These are phyloP conservation scores for Viridothelium virens DNA, from an alignment of 495 filamentous ascomycete species.

Conservation along the genomic window DNA sequence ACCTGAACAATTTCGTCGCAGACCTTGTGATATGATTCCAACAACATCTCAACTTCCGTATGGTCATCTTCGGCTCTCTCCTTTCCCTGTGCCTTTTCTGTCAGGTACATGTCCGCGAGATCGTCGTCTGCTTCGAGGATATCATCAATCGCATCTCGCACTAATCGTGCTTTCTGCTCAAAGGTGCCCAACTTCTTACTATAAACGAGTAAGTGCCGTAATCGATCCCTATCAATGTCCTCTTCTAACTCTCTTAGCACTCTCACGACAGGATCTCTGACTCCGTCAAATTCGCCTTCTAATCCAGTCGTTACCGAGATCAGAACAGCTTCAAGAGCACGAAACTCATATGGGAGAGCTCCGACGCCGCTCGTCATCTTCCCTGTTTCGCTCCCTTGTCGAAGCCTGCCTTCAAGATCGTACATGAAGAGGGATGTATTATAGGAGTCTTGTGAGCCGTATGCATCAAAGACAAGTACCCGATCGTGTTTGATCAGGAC, in stretches of 20 bases:
- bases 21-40: slow-evolving; percentile 96
- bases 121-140: slow-evolving; percentile 97
- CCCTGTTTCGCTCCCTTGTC: slow-evolving; percentile 33
- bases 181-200: slow-evolving; percentile 95
- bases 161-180: slow-evolving; percentile 90
- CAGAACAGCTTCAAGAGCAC: slow-evolving; percentile 73
- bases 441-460: slow-evolving; percentile 88
- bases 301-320: slow-evolving; percentile 77
- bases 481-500: slow-evolving; percentile 91
- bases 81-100: slow-evolving; percentile 70
- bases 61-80: slow-evolving; percentile 77
- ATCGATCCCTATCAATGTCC: slow-evolving; percentile 90
- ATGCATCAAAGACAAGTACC: slow-evolving; percentile 91
- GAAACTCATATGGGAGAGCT: slow-evolving; percentile 55
- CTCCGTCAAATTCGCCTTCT: slow-evolving; percentile 86
- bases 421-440: slow-evolving; percentile 96
- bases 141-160: slow-evolving; percentile 92
- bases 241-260: slow-evolving; percentile 88
- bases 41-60: slow-evolving; percentile 90
- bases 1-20: slow-evolving; percentile 97
- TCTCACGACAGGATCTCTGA: slow-evolving; percentile 82
- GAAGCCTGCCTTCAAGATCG: slow-evolving; percentile 62
- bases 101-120: slow-evolving; percentile 87
- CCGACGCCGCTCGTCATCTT: slow-evolving; percentile 37
- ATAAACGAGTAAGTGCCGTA: slow-evolving; percentile 81